Evolutionary conservation across 2,329 filamentous ascomycete genomes (phyloP).

Genomic region (Huntiella omanensis): DNA sequence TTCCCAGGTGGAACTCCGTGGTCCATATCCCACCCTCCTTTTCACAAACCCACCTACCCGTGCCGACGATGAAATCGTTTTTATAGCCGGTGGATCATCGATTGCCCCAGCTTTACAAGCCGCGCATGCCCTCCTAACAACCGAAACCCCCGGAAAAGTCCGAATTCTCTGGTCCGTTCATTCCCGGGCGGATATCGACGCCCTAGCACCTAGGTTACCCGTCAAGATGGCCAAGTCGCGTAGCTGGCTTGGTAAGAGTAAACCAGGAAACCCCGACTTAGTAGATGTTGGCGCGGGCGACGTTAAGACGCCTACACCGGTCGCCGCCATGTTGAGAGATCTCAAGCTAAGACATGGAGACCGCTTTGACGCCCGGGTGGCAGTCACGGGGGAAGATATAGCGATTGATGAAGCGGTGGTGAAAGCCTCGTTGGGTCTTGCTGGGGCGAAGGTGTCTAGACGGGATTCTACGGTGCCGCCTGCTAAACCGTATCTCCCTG

Average conservation of each 20-base stretch:
- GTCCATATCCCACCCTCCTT: conserved; percentile 54
- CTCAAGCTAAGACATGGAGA: conserved; percentile 39
- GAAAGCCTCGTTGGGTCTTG: conserved; percentile 15
- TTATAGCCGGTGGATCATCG: conserved; percentile 82
- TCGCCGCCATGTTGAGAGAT: conserved; percentile 43
- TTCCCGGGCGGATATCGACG: conserved; percentile 34
- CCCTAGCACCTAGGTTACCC: conserved; percentile 2
- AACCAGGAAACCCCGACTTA: conserved; percentile 2
- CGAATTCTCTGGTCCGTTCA: conserved; percentile 67
- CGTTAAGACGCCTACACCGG: conserved; percentile 21
- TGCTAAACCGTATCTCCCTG: conserved; percentile 15
- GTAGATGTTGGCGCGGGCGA: conserved; percentile 13
- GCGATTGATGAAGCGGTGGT: conserved; percentile 41
- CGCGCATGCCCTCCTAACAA: conserved; percentile 39
- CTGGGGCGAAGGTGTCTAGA: background rate
- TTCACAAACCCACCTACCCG: conserved; percentile 19
- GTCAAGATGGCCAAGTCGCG: background rate
- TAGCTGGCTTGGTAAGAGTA: conserved; percentile 13
- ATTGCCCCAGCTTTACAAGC: conserved; percentile 79
- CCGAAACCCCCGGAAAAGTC: conserved; percentile 22
- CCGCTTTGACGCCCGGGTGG: conserved; percentile 49
- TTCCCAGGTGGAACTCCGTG: conserved; percentile 53
- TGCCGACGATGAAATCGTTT: conserved; percentile 37
- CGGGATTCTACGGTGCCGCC: conserved; percentile 13
- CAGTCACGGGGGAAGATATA: conserved; percentile 61